Percentiles rank a stretch among this genome's conserved stretches.
Evolutionary conservation across 768 basidiomycete genomes (phyloP).

Genomic region (Kwoniella pini): DNA sequence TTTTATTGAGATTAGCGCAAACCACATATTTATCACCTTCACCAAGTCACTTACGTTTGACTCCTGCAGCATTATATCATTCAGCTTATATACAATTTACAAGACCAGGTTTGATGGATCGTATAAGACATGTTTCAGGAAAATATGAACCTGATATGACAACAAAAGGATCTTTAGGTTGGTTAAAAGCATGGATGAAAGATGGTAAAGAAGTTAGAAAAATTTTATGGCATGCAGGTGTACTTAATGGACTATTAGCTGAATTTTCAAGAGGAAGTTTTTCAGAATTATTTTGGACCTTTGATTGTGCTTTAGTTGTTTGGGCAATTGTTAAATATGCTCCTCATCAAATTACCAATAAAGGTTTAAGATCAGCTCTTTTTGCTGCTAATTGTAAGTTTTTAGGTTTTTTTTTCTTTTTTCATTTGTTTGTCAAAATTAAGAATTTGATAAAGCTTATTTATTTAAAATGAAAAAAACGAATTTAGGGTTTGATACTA

Average conservation of each 20-base stretch:
- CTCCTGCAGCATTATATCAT: constrained; percentile 43
- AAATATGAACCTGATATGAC: constrained; percentile 41
- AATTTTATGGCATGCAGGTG: constrained; percentile 40
- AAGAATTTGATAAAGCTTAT: too few species aligned
- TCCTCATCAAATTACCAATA: constrained; percentile 14
- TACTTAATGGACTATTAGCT: constrained; percentile 37
- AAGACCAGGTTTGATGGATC: constrained; percentile 38
- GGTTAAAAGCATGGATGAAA: constrained; percentile 40
- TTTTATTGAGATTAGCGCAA: constrained; percentile 22
- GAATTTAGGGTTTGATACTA: constrained; percentile 44
- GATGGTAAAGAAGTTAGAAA: constrained; percentile 28
- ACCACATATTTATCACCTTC: constrained; percentile 15
- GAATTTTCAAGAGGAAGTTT: constrained; percentile 36
- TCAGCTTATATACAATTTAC: constrained; percentile 38
- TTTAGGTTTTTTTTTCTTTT: not conserved
- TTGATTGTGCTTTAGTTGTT: constrained; percentile 43
- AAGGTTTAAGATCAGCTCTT: constrained; percentile 25
- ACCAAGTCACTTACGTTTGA: constrained; percentile 30
- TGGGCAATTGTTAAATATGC: constrained; percentile 47
- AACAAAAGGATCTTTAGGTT: constrained; percentile 26
- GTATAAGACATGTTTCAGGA: constrained; percentile 37
- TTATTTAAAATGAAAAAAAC: too few species aligned
- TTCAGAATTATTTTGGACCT: constrained; percentile 43
- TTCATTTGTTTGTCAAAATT: not conserved
- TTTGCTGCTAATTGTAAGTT: constrained; percentile 44